Conservation (phyloP, 2,329 filamentous ascomycete genomes). For the Nemania sp. region DNA sequence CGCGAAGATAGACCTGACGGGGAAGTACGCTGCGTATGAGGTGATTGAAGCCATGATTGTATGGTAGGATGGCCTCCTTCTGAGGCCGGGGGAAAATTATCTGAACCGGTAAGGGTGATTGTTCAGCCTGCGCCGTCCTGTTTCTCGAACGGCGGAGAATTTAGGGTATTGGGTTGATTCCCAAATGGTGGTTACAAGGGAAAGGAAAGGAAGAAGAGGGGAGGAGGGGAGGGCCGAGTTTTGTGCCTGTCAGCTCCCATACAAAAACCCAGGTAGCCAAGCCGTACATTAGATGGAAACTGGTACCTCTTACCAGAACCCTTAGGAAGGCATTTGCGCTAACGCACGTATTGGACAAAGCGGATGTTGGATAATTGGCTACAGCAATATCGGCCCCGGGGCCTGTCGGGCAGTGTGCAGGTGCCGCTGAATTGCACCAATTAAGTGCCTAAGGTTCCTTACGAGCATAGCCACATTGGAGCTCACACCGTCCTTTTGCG, state of each 20-base stretch:
- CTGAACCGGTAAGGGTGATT: constrained; percentile 31
- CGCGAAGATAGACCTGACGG: constrained; percentile 25
- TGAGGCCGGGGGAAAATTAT: constrained; percentile 38
- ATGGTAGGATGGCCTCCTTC: constrained; percentile 37
- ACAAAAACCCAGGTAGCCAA: neutral
- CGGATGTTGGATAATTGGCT: too few species aligned
- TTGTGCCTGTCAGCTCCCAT: constrained; percentile 7
- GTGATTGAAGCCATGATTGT: constrained; percentile 32
- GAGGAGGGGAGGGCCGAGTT: constrained; percentile 22
- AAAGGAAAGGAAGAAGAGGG: constrained; percentile 9
- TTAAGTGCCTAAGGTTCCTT: too few species aligned
- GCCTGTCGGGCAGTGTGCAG: too few species aligned
- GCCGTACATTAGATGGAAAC: neutral
- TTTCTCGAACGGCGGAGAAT: constrained; percentile 33
- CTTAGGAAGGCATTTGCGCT: too few species aligned
- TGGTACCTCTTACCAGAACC: too few species aligned
- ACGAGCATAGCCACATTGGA: too few species aligned
- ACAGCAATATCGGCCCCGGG: too few species aligned
- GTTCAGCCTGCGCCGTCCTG: constrained; percentile 34
- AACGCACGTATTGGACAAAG: too few species aligned
- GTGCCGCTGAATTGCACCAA: too few species aligned
- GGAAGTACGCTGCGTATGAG: constrained; percentile 22
- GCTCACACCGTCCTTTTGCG: too few species aligned
- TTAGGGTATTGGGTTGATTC: constrained; percentile 19
- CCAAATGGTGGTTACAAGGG: constrained; percentile 22